Base-by-base conservation (phyloP, 768 basidiomycete species). In the Udeniomyces megalosporus region DNA sequence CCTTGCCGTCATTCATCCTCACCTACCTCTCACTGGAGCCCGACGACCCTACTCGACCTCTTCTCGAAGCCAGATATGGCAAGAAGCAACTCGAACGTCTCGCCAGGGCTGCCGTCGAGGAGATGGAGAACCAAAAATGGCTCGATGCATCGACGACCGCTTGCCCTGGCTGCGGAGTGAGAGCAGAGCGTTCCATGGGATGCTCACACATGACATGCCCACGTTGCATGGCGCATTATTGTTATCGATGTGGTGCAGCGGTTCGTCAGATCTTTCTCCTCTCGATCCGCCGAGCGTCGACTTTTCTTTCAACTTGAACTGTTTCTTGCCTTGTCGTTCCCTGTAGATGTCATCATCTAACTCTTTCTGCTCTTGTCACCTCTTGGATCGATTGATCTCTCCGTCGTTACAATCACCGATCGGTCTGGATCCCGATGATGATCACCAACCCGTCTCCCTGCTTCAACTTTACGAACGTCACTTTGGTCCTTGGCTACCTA, bases 111-210 rank as follows among this genome's bases (percentile, higher is more conserved):
- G 83, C 83, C 65, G 71, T 83, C 67, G 87, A 92, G 71, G 87
- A 88, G 34, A 78, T 81, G 71, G 79, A 81, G 66, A 90, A 86
- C 72, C 78, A 77, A 67, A 75, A 80, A 67, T 92, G 86, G 86
- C 76, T 92, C 29, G 77, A 81, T 31, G 70, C 75, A 35, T 81
- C 79, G 46, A 86, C 89, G 12, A 84, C 78, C 73, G 75, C 76
- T 32, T 77, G 75, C 70, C 85, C 88, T 4, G 82, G 82, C 5
- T 92, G 90, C 73, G 68, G 72, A 20, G 78, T 86, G 15, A 76
- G 80, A 63, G 84, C 90, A 12, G 84, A 74, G 61, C 74, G 75
- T 67, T 38, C 35, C 52, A 10, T 48, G 10, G 74, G 87, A 88
- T 28, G 5, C 45, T n/a, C 20, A 10, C 55, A 62, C 54, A 62